Conservation (phyloP, 306 rosid species). For the Purshia tridentata region DNA sequence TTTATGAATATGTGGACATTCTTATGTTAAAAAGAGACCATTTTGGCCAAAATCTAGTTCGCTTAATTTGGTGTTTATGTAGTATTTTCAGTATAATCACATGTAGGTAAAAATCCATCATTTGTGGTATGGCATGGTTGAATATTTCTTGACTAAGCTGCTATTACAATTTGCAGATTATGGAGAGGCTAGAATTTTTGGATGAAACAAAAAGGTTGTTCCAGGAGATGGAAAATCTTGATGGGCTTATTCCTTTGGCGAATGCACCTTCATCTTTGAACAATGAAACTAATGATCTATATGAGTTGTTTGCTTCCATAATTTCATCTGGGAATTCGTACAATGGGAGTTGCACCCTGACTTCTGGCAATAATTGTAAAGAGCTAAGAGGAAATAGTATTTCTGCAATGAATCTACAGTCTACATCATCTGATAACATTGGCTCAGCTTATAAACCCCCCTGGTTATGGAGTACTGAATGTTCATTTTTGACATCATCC, state of each 20-base stretch:
- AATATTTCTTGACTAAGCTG: slow-evolving; percentile 16
- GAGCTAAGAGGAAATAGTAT: slow-evolving; percentile 29
- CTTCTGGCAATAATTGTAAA: slow-evolving; percentile 23
- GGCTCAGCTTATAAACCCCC: slow-evolving; percentile 15
- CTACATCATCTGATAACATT: slow-evolving; percentile 23
- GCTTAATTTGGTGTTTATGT: not conserved
- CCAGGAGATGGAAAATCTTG: slow-evolving; percentile 33
- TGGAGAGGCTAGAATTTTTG: slow-evolving; percentile 47
- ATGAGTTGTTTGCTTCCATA: slow-evolving; percentile 50
- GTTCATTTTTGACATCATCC: slow-evolving; percentile 47
- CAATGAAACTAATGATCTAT: slow-evolving; percentile 38
- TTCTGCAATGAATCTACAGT: slow-evolving; percentile 30
- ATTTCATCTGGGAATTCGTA: slow-evolving; percentile 43
- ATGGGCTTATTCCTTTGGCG: slow-evolving; percentile 17
- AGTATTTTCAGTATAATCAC: slow-evolving; percentile 7
- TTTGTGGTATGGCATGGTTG: not conserved
- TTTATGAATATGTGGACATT: slow-evolving; percentile 6
- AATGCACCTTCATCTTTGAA: slow-evolving; percentile 33
- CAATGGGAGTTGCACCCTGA: slow-evolving; percentile 31
- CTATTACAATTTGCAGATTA: slow-evolving; percentile 46
- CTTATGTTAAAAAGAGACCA: not conserved
- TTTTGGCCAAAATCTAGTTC: not conserved
- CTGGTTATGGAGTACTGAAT: slow-evolving; percentile 34
- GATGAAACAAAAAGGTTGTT: slow-evolving; percentile 54
- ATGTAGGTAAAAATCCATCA: not conserved